Evolutionary conservation across 2,329 filamentous ascomycete species (phyloP).

Genomic region (Sarocladium kiliense): DNA sequence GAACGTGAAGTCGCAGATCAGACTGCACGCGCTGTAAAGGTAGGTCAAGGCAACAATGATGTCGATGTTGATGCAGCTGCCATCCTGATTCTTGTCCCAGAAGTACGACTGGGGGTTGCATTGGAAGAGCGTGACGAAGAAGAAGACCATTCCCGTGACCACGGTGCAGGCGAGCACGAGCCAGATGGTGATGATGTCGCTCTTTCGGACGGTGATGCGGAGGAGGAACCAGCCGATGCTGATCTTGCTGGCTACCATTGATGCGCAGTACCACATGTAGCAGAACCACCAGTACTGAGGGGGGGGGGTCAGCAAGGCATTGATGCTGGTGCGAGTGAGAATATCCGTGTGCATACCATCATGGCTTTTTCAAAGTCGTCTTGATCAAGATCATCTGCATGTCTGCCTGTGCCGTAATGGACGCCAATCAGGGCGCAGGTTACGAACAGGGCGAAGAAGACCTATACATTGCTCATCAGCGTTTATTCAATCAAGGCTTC

Average conservation of each 20-base stretch:
- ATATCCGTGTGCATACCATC: slow-evolving; percentile 21
- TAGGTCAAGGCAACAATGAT: slow-evolving; percentile 48
- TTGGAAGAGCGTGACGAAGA: slow-evolving; percentile 36
- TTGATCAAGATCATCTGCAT: slow-evolving; percentile 24
- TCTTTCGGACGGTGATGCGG: slow-evolving; percentile 29
- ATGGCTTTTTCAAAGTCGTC: slow-evolving; percentile 24
- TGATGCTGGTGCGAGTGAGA: too few species aligned
- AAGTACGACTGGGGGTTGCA: slow-evolving; percentile 34
- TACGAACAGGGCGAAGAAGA: slow-evolving; percentile 30
- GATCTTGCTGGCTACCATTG: slow-evolving; percentile 33
- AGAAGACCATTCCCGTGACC: slow-evolving; percentile 31
- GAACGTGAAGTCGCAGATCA: slow-evolving; percentile 45
- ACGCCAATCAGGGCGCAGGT: slow-evolving; percentile 29
- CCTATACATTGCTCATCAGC: slow-evolving; percentile 15
- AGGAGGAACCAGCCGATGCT: slow-evolving; percentile 38
- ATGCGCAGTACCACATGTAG: slow-evolving; percentile 29
- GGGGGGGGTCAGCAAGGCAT: neutral
- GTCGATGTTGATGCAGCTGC: slow-evolving; percentile 32
- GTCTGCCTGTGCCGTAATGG: slow-evolving; percentile 34
- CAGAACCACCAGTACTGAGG: slow-evolving; percentile 31
- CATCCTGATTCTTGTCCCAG: slow-evolving; percentile 29
- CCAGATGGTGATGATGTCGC: slow-evolving; percentile 31
- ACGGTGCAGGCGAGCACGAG: slow-evolving; percentile 28
- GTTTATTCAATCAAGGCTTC: too few species aligned
- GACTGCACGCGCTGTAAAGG: slow-evolving; percentile 43